Base-by-base conservation (phyloP, 805 yeast genomes). In the Candida andamanensis region DNA sequence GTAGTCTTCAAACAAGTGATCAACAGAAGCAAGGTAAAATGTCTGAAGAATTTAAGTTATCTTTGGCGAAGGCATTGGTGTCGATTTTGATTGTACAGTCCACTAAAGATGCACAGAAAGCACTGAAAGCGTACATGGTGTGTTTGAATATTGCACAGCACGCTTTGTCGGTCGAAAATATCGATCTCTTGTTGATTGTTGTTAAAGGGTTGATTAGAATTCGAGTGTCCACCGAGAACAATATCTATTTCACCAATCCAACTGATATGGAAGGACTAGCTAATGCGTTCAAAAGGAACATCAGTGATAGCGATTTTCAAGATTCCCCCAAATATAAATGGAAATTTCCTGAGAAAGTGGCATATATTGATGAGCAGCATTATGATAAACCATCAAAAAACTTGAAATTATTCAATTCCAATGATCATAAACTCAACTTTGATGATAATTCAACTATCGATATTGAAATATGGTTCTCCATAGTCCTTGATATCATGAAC, bases 191-290 rank as follows among this genome's bases (percentile, higher is more conserved):
- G 28, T 52, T 81, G n/a, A 58, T 67, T 4, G 51, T 75, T 2
- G 60, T 77, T 5, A 67, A 79, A 30, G 56, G 76, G 11, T 54
- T 83, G 33, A 57, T 73, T 13, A 60, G 86, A 39, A 57, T 80
- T 1, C 61, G 90, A 32, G 62, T 62, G 0, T 68, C 76, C 2
- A 47, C 58, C 10, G 67, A 65, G 3, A 60, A 63, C 5, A 54
- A 51, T 21, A 53, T 81, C 2, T 74, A 64, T 45, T 56, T 81
- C 26, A 54, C 74, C 2, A 57, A 64, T 6, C 80, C 82, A 4
- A 49, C 54, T 1, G 85, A 82, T 47, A 74, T 80, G 63, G 80
- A 74, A 25, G 86, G 85, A 0, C 53, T 82, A 12, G 73, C 85
- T 7, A 71, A 78, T 2, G 69, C 76, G 0, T 64, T 81, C 32